phyloP scores from a whole-genome alignment of 768 basidiomycete species.

The Crepidotus variabilis region DNA sequence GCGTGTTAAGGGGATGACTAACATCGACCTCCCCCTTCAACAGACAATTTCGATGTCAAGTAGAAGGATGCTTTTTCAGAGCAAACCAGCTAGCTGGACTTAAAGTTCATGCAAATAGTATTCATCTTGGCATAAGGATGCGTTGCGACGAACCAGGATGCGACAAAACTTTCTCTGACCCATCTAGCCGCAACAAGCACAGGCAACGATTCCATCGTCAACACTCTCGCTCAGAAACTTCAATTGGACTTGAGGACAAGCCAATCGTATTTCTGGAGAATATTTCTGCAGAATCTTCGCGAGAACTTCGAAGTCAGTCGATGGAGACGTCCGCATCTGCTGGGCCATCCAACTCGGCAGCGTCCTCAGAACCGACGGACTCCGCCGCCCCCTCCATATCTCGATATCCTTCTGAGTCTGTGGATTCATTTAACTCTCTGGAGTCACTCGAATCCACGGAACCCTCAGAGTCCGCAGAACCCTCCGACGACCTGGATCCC shows the following conservation, averaged over 20 bases:
- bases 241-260: too few relatives aligned
- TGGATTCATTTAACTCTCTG: neutral
- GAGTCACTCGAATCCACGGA: neutral
- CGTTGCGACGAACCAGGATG: neutral
- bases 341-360: too few relatives aligned
- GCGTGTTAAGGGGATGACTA: too few relatives aligned
- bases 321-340: too few relatives aligned
- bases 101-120: neutral
- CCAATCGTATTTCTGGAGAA: too few relatives aligned
- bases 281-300: too few relatives aligned
- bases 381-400: too few relatives aligned
- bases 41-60: neutral
- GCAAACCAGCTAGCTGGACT: neutral
- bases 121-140: neutral
- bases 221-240: neutral
- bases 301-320: too few relatives aligned
- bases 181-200: neutral
- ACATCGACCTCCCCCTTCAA: neutral
- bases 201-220: neutral
- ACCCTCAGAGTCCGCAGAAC: neutral
- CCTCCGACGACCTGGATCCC: neutral
- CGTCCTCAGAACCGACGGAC: too few relatives aligned
- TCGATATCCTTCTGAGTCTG: too few relatives aligned
- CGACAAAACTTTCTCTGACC: neutral
- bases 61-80: neutral